phyloP scores from a whole-genome alignment of 2,329 filamentous ascomycete species.

The Huntiella abstrusa region DNA sequence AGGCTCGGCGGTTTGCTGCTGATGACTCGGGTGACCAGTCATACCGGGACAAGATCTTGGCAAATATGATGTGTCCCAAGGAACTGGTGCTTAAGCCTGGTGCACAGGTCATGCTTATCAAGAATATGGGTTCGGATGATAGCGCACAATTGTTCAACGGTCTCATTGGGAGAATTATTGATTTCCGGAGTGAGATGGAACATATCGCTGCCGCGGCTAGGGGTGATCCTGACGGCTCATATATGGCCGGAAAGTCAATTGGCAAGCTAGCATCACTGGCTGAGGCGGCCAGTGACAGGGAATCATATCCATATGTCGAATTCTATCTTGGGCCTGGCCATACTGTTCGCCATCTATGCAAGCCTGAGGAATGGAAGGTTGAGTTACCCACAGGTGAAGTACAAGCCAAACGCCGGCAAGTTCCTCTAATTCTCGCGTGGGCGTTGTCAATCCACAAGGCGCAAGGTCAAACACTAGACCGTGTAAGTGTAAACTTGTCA shows the following conservation, averaged over 20 bases:
- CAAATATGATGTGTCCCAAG: slow-evolving; percentile 86
- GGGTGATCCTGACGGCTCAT: slow-evolving; percentile 24
- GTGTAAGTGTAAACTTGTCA: slow-evolving; percentile 85
- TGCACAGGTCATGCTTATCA: slow-evolving; percentile 98
- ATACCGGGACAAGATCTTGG: slow-evolving; percentile 56
- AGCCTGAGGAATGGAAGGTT: slow-evolving; percentile 89
- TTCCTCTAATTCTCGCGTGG: slow-evolving; percentile 89
- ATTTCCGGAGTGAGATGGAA: slow-evolving; percentile 42
- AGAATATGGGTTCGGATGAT: slow-evolving; percentile 56
- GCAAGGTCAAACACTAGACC: slow-evolving; percentile 80
- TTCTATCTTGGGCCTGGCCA: slow-evolving; percentile 55
- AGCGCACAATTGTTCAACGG: slow-evolving; percentile 74
- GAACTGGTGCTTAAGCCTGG: slow-evolving; percentile 67
- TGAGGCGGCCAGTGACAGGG: slow-evolving; percentile 23
- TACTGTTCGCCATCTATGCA: slow-evolving; percentile 17
- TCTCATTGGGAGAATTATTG: slow-evolving; percentile 68
- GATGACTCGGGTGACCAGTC: slow-evolving; percentile 54
- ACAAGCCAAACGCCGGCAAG: slow-evolving; percentile 64
- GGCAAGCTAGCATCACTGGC: slow-evolving; percentile 38
- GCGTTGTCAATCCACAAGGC: slow-evolving; percentile 96
- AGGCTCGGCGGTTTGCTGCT: slow-evolving; percentile 49
- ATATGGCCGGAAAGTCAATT: slow-evolving; percentile 26
- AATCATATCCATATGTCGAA: slow-evolving; percentile 64
- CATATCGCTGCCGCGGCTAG: slow-evolving; percentile 18
- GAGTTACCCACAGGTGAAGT: slow-evolving; percentile 91